phyloP scores from a whole-genome alignment of 805 yeast genomes.

The Cyberlindnera petersonii region DNA sequence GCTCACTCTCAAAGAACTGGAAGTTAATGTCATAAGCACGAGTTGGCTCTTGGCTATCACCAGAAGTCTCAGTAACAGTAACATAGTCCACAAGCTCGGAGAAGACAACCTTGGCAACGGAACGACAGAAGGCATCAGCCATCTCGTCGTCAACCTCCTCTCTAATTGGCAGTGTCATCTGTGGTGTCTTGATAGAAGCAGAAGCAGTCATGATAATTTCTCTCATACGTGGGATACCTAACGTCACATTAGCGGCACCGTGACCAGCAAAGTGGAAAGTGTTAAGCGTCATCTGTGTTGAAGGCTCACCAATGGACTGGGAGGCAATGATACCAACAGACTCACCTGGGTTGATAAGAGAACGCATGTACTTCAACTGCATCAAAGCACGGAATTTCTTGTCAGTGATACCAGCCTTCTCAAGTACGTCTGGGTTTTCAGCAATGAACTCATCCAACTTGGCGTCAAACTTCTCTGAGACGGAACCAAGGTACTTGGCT shows the following conservation, averaged over 20 bases:
- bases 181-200: conserved; percentile 94
- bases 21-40: conserved; percentile 75
- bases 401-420: conserved; percentile 49
- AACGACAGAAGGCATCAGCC: conserved; percentile 91
- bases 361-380: conserved; percentile 98
- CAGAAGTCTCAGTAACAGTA: conserved; percentile 84
- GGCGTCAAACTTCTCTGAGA: conserved; percentile 82
- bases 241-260: conserved; percentile 99
- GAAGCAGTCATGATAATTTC: conserved; percentile 99
- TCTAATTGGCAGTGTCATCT: conserved; percentile 88
- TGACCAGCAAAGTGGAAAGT: conserved; percentile 99
- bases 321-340: conserved; percentile 98
- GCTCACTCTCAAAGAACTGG: conserved; percentile 68
- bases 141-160: conserved; percentile 76
- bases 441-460: conserved; percentile 70
- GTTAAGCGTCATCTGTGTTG: conserved; percentile 97
- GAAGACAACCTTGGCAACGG: conserved; percentile 76
- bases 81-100: conserved; percentile 88
- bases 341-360: conserved; percentile 93
- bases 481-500: conserved; percentile 85
- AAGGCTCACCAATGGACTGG: conserved; percentile 98
- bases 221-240: conserved; percentile 99
- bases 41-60: conserved; percentile 45
- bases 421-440: conserved; percentile 51
- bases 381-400: conserved; percentile 92